These are phyloP conservation scores for Fraxinus sp. DNA, from an alignment of 305 asterid species.

Conservation along the genomic window DNA sequence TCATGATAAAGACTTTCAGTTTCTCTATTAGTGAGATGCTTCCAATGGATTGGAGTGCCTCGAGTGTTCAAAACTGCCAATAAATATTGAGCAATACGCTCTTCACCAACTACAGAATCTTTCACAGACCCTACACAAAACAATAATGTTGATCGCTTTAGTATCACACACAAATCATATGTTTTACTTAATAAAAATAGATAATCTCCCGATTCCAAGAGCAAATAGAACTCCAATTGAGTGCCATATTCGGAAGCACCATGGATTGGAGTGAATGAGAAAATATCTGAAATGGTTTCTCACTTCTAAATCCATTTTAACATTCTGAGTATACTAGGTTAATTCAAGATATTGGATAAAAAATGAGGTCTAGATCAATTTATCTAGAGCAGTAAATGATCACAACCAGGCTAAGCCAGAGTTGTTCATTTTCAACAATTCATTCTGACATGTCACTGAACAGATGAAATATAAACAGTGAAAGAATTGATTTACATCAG, in stretches of 20 bases:
- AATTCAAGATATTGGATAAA: background rate
- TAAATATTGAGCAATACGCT: conserved; percentile 80
- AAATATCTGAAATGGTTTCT: background rate
- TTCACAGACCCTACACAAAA: conserved; percentile 76
- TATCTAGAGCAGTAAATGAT: background rate
- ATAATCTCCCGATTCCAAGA: background rate
- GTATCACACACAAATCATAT: background rate
- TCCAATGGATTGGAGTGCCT: conserved; percentile 97
- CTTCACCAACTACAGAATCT: conserved; percentile 95
- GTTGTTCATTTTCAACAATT: background rate
- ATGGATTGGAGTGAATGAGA: background rate
- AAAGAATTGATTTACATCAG: background rate
- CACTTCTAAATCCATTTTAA: background rate
- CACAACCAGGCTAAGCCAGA: background rate
- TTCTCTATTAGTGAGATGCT: conserved; percentile 37
- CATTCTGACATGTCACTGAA: background rate
- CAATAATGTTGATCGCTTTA: background rate
- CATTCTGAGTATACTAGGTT: background rate
- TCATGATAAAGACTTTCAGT: conserved; percentile 32
- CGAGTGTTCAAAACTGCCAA: conserved; percentile 85
- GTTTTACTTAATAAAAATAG: background rate
- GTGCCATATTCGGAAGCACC: background rate
- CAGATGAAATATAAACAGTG: background rate
- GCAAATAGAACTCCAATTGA: background rate
- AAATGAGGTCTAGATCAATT: background rate